A percentile compares a stretch with the other conserved stretches of the same genome.
Conservation (phyloP, 306 rosid genomes). For the Hylodesmum podocarpum region DNA sequence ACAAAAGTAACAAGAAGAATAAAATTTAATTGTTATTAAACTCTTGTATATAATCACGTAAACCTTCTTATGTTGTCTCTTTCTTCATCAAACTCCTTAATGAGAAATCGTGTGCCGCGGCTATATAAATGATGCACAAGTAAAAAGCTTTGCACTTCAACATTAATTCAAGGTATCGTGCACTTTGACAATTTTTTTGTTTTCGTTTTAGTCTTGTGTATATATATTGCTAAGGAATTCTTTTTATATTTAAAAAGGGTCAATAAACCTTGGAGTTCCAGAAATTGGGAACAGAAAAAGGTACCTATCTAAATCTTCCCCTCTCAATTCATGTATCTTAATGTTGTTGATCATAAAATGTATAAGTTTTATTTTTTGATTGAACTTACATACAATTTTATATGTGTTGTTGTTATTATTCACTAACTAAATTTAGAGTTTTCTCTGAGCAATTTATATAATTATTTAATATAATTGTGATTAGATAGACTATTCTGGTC, state of each 20-base stretch:
- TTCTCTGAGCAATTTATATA: no score
- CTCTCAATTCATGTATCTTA: neutral
- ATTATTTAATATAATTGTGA: no score
- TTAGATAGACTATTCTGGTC: no score
- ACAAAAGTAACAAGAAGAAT: no score
- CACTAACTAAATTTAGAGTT: no score
- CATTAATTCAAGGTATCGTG: neutral
- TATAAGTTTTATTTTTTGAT: neutral
- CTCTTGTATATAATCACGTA: no score
- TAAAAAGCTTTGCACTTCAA: neutral
- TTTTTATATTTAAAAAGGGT: neutral
- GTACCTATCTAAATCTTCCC: slow-evolving; percentile 14
- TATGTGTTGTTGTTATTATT: no score
- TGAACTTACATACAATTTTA: no score
- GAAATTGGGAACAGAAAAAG: neutral
- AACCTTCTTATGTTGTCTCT: no score
- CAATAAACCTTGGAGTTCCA: neutral
- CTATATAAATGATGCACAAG: no score
- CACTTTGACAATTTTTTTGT: neutral
- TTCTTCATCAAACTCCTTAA: neutral
- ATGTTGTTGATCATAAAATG: neutral
- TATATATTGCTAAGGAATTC: neutral
- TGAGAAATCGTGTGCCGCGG: neutral
- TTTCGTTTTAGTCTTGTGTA: neutral
- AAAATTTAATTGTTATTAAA: no score